Percentiles rank a stretch among this genome's conserved stretches.
These are phyloP conservation scores for Phaeodactylum tricornutum DNA, from an alignment of 108 stramenopile species.

Conservation along the genomic window DNA sequence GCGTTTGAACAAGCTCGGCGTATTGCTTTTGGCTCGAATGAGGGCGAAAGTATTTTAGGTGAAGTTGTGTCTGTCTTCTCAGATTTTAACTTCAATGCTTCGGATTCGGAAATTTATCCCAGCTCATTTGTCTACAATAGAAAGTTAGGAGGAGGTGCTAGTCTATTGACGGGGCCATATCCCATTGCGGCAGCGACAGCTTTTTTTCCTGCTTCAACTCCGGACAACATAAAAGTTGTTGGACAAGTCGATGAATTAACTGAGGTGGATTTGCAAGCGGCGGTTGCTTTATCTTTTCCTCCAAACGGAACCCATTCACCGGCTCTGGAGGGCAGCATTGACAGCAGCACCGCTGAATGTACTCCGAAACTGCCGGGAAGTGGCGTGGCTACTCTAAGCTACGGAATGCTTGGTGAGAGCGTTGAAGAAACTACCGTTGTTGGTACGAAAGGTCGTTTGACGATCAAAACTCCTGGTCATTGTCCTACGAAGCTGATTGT, in stretches of 20 bases:
- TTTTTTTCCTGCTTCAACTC: constrained; percentile 26
- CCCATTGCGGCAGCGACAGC: constrained; percentile 50
- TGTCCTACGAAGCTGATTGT: constrained; percentile 59
- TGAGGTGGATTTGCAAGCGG: constrained; percentile 50
- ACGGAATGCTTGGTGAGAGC: constrained; percentile 56
- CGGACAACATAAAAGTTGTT: constrained; percentile 28
- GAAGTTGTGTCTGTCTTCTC: constrained; percentile 42
- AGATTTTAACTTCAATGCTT: constrained; percentile 61
- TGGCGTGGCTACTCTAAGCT: constrained; percentile 42
- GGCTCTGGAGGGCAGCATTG: too few relatives aligned
- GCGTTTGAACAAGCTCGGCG: constrained; percentile 68
- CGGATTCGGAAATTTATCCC: constrained; percentile 46
- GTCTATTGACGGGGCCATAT: constrained; percentile 40
- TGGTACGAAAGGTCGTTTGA: constrained; percentile 66
- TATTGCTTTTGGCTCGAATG: constrained; percentile 19
- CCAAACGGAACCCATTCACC: constrained; percentile 22
- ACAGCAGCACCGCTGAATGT: constrained; percentile 4
- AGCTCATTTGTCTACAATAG: constrained; percentile 49
- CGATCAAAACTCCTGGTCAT: constrained; percentile 59
- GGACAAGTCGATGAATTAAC: constrained; percentile 48
- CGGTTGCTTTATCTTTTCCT: constrained; percentile 35
- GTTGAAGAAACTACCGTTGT: constrained; percentile 58
- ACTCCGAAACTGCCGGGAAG: constrained; percentile 47
- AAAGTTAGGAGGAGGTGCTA: constrained; percentile 56
- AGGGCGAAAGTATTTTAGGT: constrained; percentile 22